Conservation (phyloP, 768 basidiomycete genomes). For the Boletus subparvulus region DNA sequence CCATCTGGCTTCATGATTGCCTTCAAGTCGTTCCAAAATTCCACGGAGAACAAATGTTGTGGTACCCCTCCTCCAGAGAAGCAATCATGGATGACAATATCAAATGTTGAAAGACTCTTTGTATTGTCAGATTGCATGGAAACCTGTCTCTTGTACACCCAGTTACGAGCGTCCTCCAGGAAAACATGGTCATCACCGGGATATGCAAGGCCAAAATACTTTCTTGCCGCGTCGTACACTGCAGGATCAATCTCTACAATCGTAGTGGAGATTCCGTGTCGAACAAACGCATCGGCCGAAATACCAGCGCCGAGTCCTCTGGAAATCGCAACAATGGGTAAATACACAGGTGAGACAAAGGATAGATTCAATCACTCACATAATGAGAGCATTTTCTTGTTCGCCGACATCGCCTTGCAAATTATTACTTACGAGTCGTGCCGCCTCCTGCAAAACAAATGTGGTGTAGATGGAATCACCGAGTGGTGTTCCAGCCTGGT, state of each 20-base stretch:
- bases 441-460: slow-evolving; percentile 87
- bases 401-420: slow-evolving; percentile 34
- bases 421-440: slow-evolving; percentile 61
- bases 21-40: slow-evolving; percentile 80
- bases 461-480: slow-evolving; percentile 83
- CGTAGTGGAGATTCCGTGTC: slow-evolving; percentile 69
- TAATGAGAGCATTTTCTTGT: slow-evolving; percentile 61
- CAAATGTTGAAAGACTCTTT: slow-evolving; percentile 40
- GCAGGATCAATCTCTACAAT: slow-evolving; percentile 93
- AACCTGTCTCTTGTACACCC: slow-evolving; percentile 50
- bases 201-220: slow-evolving; percentile 76
- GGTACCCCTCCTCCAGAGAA: slow-evolving; percentile 95
- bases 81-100: slow-evolving; percentile 85
- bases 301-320: slow-evolving; percentile 91
- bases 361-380: slow-evolving; percentile 46
- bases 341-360: slow-evolving; percentile 9
- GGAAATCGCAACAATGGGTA: neutral
- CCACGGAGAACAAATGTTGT: slow-evolving; percentile 74
- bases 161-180: slow-evolving; percentile 73
- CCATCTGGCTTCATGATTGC: slow-evolving; percentile 65
- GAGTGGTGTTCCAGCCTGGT: slow-evolving; percentile 53
- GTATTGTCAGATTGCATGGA: slow-evolving; percentile 23
- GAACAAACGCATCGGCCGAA: slow-evolving; percentile 70
- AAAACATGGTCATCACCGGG: slow-evolving; percentile 60
- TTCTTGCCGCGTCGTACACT: slow-evolving; percentile 79